phyloP scores from a whole-genome alignment of 2,329 filamentous ascomycete genomes.

The Alternaria ethzedia region DNA sequence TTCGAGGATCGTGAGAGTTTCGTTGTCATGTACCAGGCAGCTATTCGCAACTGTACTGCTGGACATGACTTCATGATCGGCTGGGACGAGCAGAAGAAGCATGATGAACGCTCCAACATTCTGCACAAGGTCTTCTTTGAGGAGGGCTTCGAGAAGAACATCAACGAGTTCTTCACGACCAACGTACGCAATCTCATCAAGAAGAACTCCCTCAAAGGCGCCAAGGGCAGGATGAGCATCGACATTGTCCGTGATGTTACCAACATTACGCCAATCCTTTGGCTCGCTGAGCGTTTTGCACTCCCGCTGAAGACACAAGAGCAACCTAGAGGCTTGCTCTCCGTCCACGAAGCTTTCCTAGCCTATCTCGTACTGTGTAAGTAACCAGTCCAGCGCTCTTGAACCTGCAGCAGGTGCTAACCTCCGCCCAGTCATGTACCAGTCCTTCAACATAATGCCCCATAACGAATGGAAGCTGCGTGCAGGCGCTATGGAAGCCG shows the following conservation, averaged over 20 bases:
- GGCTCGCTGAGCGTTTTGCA: slow-evolving; percentile 68
- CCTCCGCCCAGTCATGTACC: slow-evolving; percentile 55
- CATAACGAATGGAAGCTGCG: slow-evolving; percentile 57
- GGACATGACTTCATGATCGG: slow-evolving; percentile 63
- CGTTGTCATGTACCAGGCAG: slow-evolving; percentile 55
- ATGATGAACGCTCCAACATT: slow-evolving; percentile 45
- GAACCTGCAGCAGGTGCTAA: neutral
- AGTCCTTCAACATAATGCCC: slow-evolving; percentile 61
- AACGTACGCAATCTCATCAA: slow-evolving; percentile 55
- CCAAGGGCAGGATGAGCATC: slow-evolving; percentile 54
- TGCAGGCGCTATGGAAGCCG: slow-evolving; percentile 54
- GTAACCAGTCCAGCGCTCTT: neutral
- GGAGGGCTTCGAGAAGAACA: slow-evolving; percentile 65
- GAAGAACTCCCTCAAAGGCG: slow-evolving; percentile 54
- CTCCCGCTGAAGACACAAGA: slow-evolving; percentile 70
- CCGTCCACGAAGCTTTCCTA: slow-evolving; percentile 56
- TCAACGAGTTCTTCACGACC: slow-evolving; percentile 67
- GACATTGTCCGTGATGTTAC: slow-evolving; percentile 69
- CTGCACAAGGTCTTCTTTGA: slow-evolving; percentile 65
- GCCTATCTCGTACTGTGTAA: slow-evolving; percentile 67
- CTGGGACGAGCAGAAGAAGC: slow-evolving; percentile 45
- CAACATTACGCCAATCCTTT: slow-evolving; percentile 70
- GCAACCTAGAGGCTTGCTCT: slow-evolving; percentile 63
- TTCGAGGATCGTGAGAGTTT: slow-evolving; percentile 59
- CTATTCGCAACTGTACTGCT: slow-evolving; percentile 69